Percentiles rank a stretch among this genome's conserved stretches.
These are phyloP conservation scores for Ascochyta koolunga DNA, from an alignment of 2,329 filamentous ascomycete species.

Conservation along the genomic window DNA sequence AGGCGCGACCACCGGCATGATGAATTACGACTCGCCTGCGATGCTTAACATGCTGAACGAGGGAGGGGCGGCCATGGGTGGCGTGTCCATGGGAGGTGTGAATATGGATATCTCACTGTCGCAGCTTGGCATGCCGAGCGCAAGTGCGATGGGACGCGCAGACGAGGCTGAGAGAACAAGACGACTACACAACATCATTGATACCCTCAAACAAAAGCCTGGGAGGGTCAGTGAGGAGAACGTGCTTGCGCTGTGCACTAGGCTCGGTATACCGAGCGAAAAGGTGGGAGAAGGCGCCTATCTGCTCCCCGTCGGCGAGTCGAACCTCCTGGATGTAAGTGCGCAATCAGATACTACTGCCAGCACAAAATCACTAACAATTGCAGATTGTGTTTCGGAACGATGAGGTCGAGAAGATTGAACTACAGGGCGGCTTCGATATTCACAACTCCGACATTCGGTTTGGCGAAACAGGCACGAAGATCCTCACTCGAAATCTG, in stretches of 20 bases:
- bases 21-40: slow-evolving; percentile 51
- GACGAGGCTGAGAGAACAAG: slow-evolving; percentile 61
- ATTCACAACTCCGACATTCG: slow-evolving; percentile 60
- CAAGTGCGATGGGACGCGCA: slow-evolving; percentile 48
- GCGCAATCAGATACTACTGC: not conserved
- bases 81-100: slow-evolving; percentile 46
- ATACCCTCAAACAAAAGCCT: slow-evolving; percentile 69
- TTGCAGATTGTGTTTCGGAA: slow-evolving; percentile 37
- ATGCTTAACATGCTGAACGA: slow-evolving; percentile 52
- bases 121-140: slow-evolving; percentile 50
- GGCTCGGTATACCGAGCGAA: slow-evolving; percentile 64
- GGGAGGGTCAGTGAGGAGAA: slow-evolving; percentile 76
- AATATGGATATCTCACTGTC: slow-evolving; percentile 48
- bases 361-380: slow-evolving; percentile 14
- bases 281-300: slow-evolving; percentile 39
- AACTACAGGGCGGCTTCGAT: slow-evolving; percentile 67
- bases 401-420: slow-evolving; percentile 61
- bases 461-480: slow-evolving; percentile 60
- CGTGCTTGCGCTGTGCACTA: slow-evolving; percentile 71
- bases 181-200: slow-evolving; percentile 66
- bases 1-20: slow-evolving; percentile 40
- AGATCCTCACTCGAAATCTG: slow-evolving; percentile 70
- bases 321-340: slow-evolving; percentile 20
- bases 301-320: slow-evolving; percentile 44
- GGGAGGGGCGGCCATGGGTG: slow-evolving; percentile 47